Evolutionary conservation across 2,329 filamentous ascomycete species (phyloP), one percentile per base, ranked within the genome.

Genomic region (Aureobasidium subglaciale): DNA sequence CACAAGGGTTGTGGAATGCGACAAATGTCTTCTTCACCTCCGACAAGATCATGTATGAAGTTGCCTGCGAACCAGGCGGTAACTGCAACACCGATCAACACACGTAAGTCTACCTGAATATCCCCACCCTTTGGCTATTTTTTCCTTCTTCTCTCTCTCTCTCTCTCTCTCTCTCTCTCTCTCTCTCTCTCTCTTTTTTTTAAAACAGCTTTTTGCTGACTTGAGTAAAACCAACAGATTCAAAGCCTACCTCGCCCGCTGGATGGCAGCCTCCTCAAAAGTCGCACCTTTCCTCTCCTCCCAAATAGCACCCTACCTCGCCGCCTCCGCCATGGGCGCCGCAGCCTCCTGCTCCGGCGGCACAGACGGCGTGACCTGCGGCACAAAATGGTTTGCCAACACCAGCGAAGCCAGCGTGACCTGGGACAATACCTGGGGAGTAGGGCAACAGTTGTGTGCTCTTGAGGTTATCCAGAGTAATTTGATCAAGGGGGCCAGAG

Each of bases 1-100:
- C 82, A 48, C 83, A 82, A 9, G 73, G 86, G 56, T 80, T 90
- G 11, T 70, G 75, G 22, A 74, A 77, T 1, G 69, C 71, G 24
- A 67, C 70, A n/a, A 65, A 68, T 37, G 64, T 67, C 3, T 77
- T 80, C 57, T 89, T 90, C 71, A 77, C 80, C 63, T 67, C 75
- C 9, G 5, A 1, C 70, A 71, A 79, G 63, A 70, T 89, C 66
- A 78, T 88, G 67, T 80, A 76, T 63, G 87, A 90, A 71, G 75
- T 77, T 59, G 79, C 80, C 25, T 91, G 87, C 71, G 87, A 90
- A 24, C 43, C 55, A 1, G 16, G 20, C 27, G 35, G 37, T 22
- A 70, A 69, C 27, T 90, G 87, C 75, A 81, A 88, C 71, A 77
- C 77, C 60, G 86, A 90, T 68, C 85, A 90, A 72, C 79, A 41